Percentiles rank a stretch among this genome's conserved stretches.
Conservation (phyloP, 345 rosid genomes). For the Aurinia saxatilis region DNA sequence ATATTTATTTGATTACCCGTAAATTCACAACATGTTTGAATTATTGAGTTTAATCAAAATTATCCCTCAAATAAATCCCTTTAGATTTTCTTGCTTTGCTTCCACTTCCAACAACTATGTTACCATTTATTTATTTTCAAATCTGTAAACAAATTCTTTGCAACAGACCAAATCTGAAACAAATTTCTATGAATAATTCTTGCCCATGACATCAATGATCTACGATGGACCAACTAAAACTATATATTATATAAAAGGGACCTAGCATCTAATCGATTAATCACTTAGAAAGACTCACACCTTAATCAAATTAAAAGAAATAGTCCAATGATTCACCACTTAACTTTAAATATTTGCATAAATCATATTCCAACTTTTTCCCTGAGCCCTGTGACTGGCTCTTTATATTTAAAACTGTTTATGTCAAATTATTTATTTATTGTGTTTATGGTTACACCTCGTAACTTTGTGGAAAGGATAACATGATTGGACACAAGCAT, state of each 20-base stretch:
- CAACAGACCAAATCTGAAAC: no score
- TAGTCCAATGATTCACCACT: conserved; percentile 26
- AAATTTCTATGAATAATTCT: background rate
- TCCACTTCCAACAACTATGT: background rate
- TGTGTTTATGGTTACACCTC: conserved; percentile 23
- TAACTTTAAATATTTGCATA: background rate
- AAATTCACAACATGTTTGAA: no score
- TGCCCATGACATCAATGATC: background rate
- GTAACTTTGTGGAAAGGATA: conserved; percentile 22
- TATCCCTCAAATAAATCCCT: no score
- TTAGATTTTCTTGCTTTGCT: background rate
- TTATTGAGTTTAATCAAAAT: no score
- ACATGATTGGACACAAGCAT: conserved; percentile 17
- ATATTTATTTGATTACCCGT: no score
- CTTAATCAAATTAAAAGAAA: conserved; percentile 2
- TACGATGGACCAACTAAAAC: background rate
- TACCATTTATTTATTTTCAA: background rate
- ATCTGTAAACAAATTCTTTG: background rate
- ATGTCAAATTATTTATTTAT: background rate
- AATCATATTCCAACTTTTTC: conserved; percentile 11
- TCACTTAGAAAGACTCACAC: background rate
- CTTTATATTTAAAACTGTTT: background rate
- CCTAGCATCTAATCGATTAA: conserved; percentile 12
- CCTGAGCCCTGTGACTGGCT: conserved; percentile 18
- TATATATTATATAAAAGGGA: background rate